Conservation (phyloP, 1,284 basidiomycete species). For the Coniferiporia weirii region DNA sequence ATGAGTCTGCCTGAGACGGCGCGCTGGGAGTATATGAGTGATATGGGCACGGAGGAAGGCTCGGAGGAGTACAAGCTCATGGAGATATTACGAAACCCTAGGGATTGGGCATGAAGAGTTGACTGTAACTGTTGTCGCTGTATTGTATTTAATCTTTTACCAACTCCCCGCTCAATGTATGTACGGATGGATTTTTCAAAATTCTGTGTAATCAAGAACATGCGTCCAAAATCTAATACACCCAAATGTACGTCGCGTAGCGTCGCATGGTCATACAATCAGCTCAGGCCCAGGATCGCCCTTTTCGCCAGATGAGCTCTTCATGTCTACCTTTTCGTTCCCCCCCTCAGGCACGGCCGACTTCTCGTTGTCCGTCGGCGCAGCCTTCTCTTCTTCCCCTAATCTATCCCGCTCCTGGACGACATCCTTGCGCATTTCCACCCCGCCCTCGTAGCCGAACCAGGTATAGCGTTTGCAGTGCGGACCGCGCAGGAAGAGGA, state of each 20-base stretch:
- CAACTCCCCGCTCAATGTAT: too few species aligned
- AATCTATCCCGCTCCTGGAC: conserved; percentile 4
- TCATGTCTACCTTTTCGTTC: neutral
- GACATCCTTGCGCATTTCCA: conserved; percentile 9
- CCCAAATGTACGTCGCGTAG: neutral
- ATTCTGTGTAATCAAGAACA: neutral
- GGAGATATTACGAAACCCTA: conserved; percentile 64
- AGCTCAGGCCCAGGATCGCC: neutral
- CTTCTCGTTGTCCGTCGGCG: neutral
- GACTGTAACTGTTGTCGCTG: too few species aligned
- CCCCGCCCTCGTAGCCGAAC: conserved; percentile 35
- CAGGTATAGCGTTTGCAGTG: conserved; percentile 34
- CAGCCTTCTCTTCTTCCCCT: neutral
- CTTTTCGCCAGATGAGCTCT: neutral
- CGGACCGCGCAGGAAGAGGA: conserved; percentile 41
- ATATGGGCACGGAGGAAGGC: conserved; percentile 63
- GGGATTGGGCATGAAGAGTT: conserved; percentile 55
- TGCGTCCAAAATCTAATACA: neutral
- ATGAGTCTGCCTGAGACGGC: conserved; percentile 90
- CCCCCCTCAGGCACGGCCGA: neutral
- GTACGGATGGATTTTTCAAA: neutral
- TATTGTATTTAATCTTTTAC: too few species aligned
- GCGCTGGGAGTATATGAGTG: conserved; percentile 91
- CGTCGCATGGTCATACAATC: neutral
- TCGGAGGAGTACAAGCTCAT: conserved; percentile 71